Conservation (phyloP, 495 filamentous ascomycete species). For the Lasiosphaeris hirsuta region DNA sequence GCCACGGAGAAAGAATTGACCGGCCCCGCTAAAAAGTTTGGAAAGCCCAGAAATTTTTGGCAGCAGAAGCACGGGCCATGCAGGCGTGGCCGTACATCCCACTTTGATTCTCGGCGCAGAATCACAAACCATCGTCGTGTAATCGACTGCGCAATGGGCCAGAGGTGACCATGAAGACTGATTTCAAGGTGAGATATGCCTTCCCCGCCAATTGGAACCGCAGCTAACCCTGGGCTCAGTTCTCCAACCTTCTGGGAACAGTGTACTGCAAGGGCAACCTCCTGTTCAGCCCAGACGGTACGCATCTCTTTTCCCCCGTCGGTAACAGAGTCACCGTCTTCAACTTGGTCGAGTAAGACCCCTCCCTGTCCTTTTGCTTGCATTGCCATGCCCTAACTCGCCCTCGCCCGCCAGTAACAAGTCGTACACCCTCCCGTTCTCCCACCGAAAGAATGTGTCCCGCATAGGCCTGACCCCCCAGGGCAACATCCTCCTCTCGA, state of each 20-base stretch:
- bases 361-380: not conserved
- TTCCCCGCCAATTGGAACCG: not conserved
- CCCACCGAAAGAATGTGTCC: constrained; percentile 89
- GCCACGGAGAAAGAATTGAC: constrained; percentile 29
- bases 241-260: constrained; percentile 92
- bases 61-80: constrained; percentile 8
- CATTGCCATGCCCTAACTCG: constrained; percentile 31
- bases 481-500: constrained; percentile 84
- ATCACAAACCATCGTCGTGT: constrained; percentile 1
- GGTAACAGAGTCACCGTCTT: constrained; percentile 95
- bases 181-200: constrained; percentile 69
- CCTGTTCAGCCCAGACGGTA: constrained; percentile 94
- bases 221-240: constrained; percentile 48
- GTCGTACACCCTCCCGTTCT: constrained; percentile 90
- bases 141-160: constrained; percentile 18
- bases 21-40: constrained; percentile 31
- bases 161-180: constrained; percentile 78
- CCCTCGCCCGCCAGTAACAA: constrained; percentile 65
- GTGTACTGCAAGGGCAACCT: constrained; percentile 97
- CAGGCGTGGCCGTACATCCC: constrained; percentile 4
- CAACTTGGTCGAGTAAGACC: constrained; percentile 83
- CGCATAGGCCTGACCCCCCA: constrained; percentile 82
- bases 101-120: constrained; percentile 7
- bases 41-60: constrained; percentile 20
- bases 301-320: constrained; percentile 92